Evolutionary conservation across 1,284 basidiomycete species (phyloP).

Genomic region (Puccinia horiana): DNA sequence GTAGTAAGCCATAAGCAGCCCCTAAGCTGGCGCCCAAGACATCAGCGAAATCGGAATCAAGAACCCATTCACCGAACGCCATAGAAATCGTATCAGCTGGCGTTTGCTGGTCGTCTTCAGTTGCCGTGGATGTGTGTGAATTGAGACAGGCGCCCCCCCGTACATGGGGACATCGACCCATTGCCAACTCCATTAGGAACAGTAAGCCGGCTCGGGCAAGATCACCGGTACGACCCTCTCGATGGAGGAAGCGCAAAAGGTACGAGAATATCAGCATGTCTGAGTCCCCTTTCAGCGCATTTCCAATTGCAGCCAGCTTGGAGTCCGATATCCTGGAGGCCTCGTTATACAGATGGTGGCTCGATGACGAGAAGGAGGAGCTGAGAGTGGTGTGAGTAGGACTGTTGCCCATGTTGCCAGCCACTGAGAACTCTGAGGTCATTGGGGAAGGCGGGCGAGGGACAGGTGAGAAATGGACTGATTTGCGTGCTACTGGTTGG

Average conservation of each 20-base stretch:
- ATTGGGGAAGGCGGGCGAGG: slow-evolving; percentile 53
- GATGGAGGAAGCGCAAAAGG: slow-evolving; percentile 88
- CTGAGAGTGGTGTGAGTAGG: slow-evolving; percentile 64
- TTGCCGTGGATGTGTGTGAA: slow-evolving; percentile 1
- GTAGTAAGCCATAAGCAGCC: slow-evolving; percentile 87
- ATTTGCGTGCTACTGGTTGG: slow-evolving; percentile 48
- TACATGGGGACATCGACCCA: slow-evolving; percentile 64
- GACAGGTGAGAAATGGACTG: slow-evolving; percentile 48
- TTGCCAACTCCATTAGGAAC: slow-evolving; percentile 90
- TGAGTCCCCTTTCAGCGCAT: slow-evolving; percentile 74
- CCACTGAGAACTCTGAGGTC: slow-evolving; percentile 66
- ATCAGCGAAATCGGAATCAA: slow-evolving; percentile 93
- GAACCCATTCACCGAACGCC: slow-evolving; percentile 85
- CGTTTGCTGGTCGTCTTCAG: neutral
- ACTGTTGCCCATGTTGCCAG: slow-evolving; percentile 53
- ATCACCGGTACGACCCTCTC: slow-evolving; percentile 90
- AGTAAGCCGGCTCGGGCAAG: slow-evolving; percentile 87
- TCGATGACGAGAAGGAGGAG: slow-evolving; percentile 54
- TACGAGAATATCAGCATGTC: slow-evolving; percentile 94
- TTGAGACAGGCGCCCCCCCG: slow-evolving; percentile 21
- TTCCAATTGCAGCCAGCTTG: slow-evolving; percentile 6
- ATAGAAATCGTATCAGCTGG: slow-evolving; percentile 70
- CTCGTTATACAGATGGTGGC: slow-evolving; percentile 19
- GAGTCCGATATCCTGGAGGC: slow-evolving; percentile 18
- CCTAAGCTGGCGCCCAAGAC: slow-evolving; percentile 90